phyloP scores from a whole-genome alignment of 371 early-diverging fungal species.

The Phascolomyces articulosus region DNA sequence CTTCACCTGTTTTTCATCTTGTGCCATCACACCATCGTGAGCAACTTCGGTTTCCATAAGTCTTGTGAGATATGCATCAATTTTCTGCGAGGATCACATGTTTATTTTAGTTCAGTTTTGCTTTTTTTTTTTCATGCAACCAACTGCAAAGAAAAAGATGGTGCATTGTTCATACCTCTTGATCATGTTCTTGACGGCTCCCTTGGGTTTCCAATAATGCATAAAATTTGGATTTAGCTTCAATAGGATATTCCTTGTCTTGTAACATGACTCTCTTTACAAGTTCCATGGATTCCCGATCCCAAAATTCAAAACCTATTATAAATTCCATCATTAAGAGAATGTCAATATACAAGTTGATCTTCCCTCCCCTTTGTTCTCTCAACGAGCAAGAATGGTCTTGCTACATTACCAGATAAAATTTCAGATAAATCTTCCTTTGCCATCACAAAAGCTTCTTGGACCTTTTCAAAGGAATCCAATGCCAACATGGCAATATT shows the following conservation, averaged over 20 bases:
- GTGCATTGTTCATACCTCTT: conserved; percentile 41
- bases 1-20: conserved; percentile 57
- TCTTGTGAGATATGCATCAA: conserved; percentile 55
- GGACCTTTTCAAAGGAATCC: conserved; percentile 44
- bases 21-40: conserved; percentile 79
- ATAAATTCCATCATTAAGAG: background rate
- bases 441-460: conserved; percentile 46
- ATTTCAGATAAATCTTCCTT: conserved; percentile 52
- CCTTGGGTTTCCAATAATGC: conserved; percentile 83
- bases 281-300: conserved; percentile 56
- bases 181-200: conserved; percentile 78
- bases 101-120: too few species aligned
- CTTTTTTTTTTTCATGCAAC: too few species aligned
- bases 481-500: conserved; percentile 49
- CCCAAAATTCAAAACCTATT: conserved; percentile 86
- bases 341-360: background rate
- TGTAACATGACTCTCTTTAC: conserved; percentile 53
- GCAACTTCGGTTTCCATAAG: conserved; percentile 59
- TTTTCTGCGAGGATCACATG: conserved; percentile 42
- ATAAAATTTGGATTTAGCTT: conserved; percentile 57
- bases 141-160: too few species aligned
- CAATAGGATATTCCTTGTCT: conserved; percentile 21
- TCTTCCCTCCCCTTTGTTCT: too few species aligned
- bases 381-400: too few species aligned
- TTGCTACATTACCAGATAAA: conserved; percentile 35